Conservation (phyloP, 805 yeast genomes). For the Nakazawaea sp. region DNA sequence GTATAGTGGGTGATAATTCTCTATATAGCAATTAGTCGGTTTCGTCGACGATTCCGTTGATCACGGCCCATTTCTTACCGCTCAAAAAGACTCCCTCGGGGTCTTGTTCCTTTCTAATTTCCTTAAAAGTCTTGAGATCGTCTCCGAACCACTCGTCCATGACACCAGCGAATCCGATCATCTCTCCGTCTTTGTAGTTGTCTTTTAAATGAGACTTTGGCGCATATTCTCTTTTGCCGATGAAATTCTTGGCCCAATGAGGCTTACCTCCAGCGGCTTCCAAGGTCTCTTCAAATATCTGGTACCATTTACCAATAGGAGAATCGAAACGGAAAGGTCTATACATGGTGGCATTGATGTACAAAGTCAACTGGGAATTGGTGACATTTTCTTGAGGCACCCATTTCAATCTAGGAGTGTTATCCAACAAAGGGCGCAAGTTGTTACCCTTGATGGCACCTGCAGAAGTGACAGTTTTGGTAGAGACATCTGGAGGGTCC, state of each 20-base stretch:
- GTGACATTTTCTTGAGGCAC: conserved; percentile 46
- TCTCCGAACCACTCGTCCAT: conserved; percentile 78
- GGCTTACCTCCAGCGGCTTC: conserved; percentile 84
- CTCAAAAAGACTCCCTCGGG: conserved; percentile 78
- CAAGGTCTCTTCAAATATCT: conserved; percentile 73
- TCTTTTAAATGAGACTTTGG: conserved; percentile 13
- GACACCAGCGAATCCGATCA: conserved; percentile 71
- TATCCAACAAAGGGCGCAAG: conserved; percentile 74
- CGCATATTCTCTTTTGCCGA: conserved; percentile 40
- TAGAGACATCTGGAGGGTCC: conserved; percentile 38
- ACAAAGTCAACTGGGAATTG: conserved; percentile 75
- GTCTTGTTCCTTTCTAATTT: conserved; percentile 61
- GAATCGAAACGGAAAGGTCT: conserved; percentile 82
- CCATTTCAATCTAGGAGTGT: conserved; percentile 63
- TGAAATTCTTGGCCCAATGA: conserved; percentile 97
- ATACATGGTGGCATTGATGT: conserved; percentile 91
- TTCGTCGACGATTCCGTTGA: conserved; percentile 61
- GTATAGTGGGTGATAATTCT: no score
- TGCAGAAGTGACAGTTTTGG: conserved; percentile 43
- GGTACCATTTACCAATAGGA: conserved; percentile 74
- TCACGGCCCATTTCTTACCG: conserved; percentile 70
- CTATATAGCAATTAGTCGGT: conserved; percentile 7
- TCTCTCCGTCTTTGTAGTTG: conserved; percentile 50
- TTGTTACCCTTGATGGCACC: conserved; percentile 87
- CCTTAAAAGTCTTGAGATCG: conserved; percentile 53